Conservation (phyloP, 1,284 basidiomycete species). For the Volvariella volvacea region DNA sequence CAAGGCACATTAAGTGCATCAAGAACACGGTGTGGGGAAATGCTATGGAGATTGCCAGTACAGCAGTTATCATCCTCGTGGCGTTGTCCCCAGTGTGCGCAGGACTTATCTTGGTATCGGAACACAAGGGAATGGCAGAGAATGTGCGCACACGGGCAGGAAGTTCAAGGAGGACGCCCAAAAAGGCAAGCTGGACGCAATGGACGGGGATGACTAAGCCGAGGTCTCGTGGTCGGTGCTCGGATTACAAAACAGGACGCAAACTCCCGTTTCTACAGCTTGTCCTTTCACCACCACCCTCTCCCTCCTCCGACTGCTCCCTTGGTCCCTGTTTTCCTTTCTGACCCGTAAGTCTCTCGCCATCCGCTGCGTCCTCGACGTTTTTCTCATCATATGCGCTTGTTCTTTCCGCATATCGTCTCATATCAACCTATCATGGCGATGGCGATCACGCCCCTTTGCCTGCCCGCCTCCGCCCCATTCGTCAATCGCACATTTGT, state of each 20-base stretch:
- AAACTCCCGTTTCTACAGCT: constrained; percentile 31
- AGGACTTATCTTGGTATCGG: no score
- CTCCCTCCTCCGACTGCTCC: constrained; percentile 17
- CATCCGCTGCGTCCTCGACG: constrained; percentile 7
- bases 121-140: constrained; percentile 2
- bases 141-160: constrained; percentile 3
- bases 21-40: no score
- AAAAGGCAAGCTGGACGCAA: no score
- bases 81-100: no score
- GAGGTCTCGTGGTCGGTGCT: constrained; percentile 18
- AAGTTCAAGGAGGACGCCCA: constrained; percentile 11
- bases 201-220: constrained; percentile 11
- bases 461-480: background rate
- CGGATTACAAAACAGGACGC: constrained; percentile 40
- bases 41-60: no score
- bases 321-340: constrained; percentile 12
- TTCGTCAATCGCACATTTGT: no score
- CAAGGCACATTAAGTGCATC: no score
- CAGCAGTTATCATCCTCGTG: no score
- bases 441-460: constrained; percentile 15
- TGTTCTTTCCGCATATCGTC: constrained; percentile 14
- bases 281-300: constrained; percentile 46
- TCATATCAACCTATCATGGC: constrained; percentile 15
- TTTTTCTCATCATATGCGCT: constrained; percentile 8
- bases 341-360: constrained; percentile 20